Base-by-base conservation (phyloP, 148 eudicot species). In the Amaranthus hypochondriacus region DNA sequence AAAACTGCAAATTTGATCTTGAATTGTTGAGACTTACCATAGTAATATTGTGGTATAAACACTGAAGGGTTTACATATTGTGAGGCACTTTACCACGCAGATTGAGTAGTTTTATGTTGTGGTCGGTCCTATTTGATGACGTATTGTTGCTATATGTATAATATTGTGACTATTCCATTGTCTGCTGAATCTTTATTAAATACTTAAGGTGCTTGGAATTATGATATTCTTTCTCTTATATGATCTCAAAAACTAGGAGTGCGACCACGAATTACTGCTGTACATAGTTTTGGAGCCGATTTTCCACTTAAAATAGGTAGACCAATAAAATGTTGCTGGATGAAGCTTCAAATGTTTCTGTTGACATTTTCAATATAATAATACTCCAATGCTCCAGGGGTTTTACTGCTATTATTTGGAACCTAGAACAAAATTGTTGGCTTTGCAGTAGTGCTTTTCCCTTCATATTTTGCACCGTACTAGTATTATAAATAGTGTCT, bases 61-160 rank as follows among this genome's bases (percentile, higher is more conserved):
- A 73, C 10, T 66, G 28, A 56, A 52, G 56, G 4, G 15, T 64
- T 61, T 53, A 44, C 10, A 61, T 72, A n/a, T 49, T 73, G 6
- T 61, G 55, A 53, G 53, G 9, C 63, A 21, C 5, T 57, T 70
- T 9, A 13, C 10, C 0, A 18, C 18, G 10, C 7, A 13, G 12
- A 13, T 70, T 70, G 51, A 5, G 7, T 14, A 10, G 6, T 13
- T 7, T 42, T 55, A 10, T 9, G 12, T 28, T 43, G 28, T 57
- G 56, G 39, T 67, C 8, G 67, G 50, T 57, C 48, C 53, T 47
- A 8, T 11, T 21, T 67, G 50, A 13, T 49, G 13, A 46, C 65
- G 67, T 12, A 55, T 10, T 43, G 14, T 0, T 63, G 51, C 47
- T 12, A 11, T 49, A 49, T 72, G 48, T 7, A 5, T 3, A 13